Evolutionary conservation across 1,284 basidiomycete species (phyloP), one percentile per base, ranked within the genome.

Genomic region (Rhodotorula sp.): DNA sequence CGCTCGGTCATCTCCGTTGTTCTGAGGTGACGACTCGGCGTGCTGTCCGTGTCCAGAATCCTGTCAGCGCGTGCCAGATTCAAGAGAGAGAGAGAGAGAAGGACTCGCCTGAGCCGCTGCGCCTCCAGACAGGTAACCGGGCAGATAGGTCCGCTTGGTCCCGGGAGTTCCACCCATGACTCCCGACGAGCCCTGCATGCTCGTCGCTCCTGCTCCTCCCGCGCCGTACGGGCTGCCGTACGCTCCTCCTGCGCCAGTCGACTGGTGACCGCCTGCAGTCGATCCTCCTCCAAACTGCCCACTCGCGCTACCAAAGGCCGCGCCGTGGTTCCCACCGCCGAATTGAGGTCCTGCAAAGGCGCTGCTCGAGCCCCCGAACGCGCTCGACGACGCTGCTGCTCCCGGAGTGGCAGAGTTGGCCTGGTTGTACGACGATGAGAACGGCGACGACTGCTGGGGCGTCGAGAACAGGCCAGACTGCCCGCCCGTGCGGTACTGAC

Each of bases 101-200:
- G 49, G 2, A 64, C 74, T 15, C 6, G 71, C 74, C 58, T 74
- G 74, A 3, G 65, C 69, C 1, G 65, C 68, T 2, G 46, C 67
- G 3, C 68, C 72, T 6, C 74, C 65, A n/a, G 67, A 70, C 20
- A 76, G 34, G 67, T 73, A 76, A 3, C 74, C 74, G 3, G 74
- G 74, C 15, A 76, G 43, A 60, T 76, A 76, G 48, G 63, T 71
- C 43, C 71, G 61, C 62, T 73, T 72, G 20, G 64, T 52, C 1
- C 72, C 72, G 0, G 52, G 57, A 20, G 63, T 58, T 0, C 66
- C 64, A 10, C 39, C 26, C 10, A 23, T 47, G 1, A 31, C 51
- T 23, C 54, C 49, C 20, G 34, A 58, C 23, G 57, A 48, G 31
- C 64, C 46, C 61, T 72, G 70, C 56, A 59, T 48, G n/a, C 31